Evolutionary conservation across 148 eudicot species (phyloP), one percentile per base, ranked within the genome.

Genomic region (Selenicereus undatus): DNA sequence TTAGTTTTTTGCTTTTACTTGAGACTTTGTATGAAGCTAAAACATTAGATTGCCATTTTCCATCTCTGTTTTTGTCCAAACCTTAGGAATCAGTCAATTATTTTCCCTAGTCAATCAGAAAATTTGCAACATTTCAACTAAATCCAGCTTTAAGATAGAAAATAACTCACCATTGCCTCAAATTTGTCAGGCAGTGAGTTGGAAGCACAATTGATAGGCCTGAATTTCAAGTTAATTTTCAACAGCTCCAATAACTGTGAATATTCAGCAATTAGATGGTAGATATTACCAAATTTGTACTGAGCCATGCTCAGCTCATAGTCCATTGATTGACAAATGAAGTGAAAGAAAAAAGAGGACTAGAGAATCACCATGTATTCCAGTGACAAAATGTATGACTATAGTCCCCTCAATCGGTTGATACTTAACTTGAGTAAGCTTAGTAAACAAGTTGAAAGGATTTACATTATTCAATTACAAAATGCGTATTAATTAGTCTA

Each of bases 61-160:
- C 71, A 66, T 66, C 11, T 13, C 12, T 26, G 26, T 70, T 69
- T 79, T 14, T 48, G 17, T 68, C 58, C 26, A 70, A 42, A 58
- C 50, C 66, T 70, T 35, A 56, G 36, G 3, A 74, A 70, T n/a
- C 29, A 48, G 74, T 79, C 81, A 27, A 43, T 20, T 39, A 24
- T 70, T 79, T 27, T 13, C 26, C 14, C 71, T 1, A 7, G 74
- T 68, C 74, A 78, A 78, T 69, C 51, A 17, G 36, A 30, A 79
- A 51, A 43, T 79, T 36, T 52, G 35, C 29, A 29, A 39, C 76
- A 71, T 71, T 71, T 35, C 11, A 52, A 71, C 76, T 71, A 71
- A 78, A 69, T 50, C 74, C 81, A 69, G 65, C 81, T 70, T 27
- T 16, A 48, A 52, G 22, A 69, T 51, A 70, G 75, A 66, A 66